phyloP scores from a whole-genome alignment of 2,329 filamentous ascomycete species.

The Pseudogymnoascus sp. region DNA sequence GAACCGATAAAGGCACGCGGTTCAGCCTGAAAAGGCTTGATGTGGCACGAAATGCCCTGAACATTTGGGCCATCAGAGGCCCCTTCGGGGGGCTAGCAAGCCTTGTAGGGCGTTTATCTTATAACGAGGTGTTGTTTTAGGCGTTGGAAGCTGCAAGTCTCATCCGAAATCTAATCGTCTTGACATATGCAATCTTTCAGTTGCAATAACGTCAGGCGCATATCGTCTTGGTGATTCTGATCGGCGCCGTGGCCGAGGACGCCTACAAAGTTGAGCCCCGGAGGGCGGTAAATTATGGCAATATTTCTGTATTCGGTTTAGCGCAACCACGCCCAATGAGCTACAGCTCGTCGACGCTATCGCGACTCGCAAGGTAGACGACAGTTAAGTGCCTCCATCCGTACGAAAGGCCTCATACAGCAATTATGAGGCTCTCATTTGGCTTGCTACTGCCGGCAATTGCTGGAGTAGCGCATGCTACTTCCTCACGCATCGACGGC shows the following conservation, averaged over 20 bases:
- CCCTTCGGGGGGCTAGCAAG: background rate
- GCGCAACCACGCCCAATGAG: background rate
- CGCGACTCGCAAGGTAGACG: conserved; percentile 10
- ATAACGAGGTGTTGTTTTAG: background rate
- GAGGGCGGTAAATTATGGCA: background rate
- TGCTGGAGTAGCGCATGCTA: conserved; percentile 31
- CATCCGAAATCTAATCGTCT: background rate
- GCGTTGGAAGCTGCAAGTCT: background rate
- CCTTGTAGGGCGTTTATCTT: background rate
- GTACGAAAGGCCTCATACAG: conserved; percentile 14
- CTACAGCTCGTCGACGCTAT: conserved; percentile 2
- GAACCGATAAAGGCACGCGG: background rate
- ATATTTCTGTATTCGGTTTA: background rate
- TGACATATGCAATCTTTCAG: background rate
- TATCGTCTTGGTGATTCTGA: background rate
- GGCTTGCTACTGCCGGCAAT: conserved; percentile 35
- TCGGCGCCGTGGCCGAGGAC: background rate
- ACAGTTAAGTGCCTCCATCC: conserved; percentile 5
- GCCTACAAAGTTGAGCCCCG: conserved; percentile 3
- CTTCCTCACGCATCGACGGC: conserved; percentile 40
- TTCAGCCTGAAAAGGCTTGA: background rate
- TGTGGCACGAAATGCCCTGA: conserved; percentile 6
- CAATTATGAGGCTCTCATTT: conserved; percentile 35
- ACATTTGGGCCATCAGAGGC: conserved; percentile 10
- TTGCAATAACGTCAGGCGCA: background rate